These are phyloP conservation scores for Ulota crispa DNA, from an alignment of 225 moss, liverwort and hornwort genomes.

Conservation along the genomic window DNA sequence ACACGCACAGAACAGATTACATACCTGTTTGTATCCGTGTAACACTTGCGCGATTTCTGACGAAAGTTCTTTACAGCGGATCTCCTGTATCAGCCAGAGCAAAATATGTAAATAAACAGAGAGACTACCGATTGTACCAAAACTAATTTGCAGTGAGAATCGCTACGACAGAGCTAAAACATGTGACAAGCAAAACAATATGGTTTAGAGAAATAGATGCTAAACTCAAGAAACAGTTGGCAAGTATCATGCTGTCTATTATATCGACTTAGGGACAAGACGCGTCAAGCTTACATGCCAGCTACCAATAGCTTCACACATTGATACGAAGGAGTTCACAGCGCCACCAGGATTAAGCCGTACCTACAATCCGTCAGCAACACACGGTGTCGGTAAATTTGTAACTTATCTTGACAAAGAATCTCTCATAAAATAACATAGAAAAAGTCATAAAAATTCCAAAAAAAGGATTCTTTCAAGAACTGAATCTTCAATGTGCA, in stretches of 20 bases:
- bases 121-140: not conserved
- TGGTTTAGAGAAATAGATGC: not conserved
- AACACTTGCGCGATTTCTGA: slow-evolving; percentile 86
- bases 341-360: slow-evolving; percentile 91
- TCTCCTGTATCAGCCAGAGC: slow-evolving; percentile 59
- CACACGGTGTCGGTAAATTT: slow-evolving; percentile 2
- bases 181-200: slow-evolving; percentile 6
- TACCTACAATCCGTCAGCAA: slow-evolving; percentile 47
- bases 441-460: slow-evolving; percentile 4
- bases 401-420: not conserved
- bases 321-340: slow-evolving; percentile 79
- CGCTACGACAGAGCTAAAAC: slow-evolving; percentile 7
- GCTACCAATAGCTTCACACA: slow-evolving; percentile 98
- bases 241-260: slow-evolving; percentile 9
- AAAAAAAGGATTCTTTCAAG: not conserved
- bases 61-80: slow-evolving; percentile 86
- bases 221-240: slow-evolving; percentile 5
- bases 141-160: slow-evolving; percentile 10
- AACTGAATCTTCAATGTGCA: not conserved
- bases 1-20: not conserved
- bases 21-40: slow-evolving; percentile 93
- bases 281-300: slow-evolving; percentile 81
- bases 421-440: not conserved
- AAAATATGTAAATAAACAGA: slow-evolving; percentile 14
- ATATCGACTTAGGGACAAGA: not conserved